These are phyloP conservation scores for Torulaspora globosa DNA, from an alignment of 1,139 yeast genomes.

Conservation along the genomic window DNA sequence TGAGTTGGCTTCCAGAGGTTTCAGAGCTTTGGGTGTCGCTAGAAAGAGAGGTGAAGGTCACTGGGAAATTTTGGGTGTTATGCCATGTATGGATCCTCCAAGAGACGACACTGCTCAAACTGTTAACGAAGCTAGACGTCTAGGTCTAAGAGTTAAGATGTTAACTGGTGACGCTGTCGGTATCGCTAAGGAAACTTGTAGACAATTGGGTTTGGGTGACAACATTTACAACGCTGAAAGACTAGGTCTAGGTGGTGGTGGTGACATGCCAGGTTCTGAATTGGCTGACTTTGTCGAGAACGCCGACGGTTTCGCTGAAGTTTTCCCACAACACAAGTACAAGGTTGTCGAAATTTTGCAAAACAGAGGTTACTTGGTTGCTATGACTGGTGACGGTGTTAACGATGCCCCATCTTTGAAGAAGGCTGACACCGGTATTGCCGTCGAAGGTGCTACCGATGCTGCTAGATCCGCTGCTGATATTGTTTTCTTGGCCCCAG, in stretches of 20 bases:
- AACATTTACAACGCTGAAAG: constrained; percentile 97
- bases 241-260: constrained; percentile 94
- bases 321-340: constrained; percentile 95
- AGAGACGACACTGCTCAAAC: constrained; percentile 98
- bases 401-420: constrained; percentile 95
- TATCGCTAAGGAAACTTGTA: constrained; percentile 97
- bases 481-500: constrained; percentile 93
- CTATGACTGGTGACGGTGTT: constrained; percentile 99
- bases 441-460: constrained; percentile 95
- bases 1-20: constrained; percentile 97
- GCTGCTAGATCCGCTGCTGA: constrained; percentile 97
- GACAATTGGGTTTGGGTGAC: constrained; percentile 95
- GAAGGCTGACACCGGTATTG: constrained; percentile 97
- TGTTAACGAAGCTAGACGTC: constrained; percentile 85
- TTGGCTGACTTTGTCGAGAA: constrained; percentile 93
- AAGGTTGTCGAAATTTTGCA: constrained; percentile 87
- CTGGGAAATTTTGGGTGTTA: constrained; percentile 97
- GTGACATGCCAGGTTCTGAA: constrained; percentile 95
- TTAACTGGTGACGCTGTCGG: constrained; percentile 99
- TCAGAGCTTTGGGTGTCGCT: constrained; percentile 98
- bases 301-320: constrained; percentile 97
- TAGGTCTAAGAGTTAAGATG: constrained; percentile 96
- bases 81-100: constrained; percentile 99
- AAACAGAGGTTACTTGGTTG: constrained; percentile 84
- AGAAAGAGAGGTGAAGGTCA: constrained; percentile 99